Evolutionary conservation across 2,329 filamentous ascomycete species (phyloP), one percentile per base, ranked within the genome.

Genomic region (Penicillium sp.): DNA sequence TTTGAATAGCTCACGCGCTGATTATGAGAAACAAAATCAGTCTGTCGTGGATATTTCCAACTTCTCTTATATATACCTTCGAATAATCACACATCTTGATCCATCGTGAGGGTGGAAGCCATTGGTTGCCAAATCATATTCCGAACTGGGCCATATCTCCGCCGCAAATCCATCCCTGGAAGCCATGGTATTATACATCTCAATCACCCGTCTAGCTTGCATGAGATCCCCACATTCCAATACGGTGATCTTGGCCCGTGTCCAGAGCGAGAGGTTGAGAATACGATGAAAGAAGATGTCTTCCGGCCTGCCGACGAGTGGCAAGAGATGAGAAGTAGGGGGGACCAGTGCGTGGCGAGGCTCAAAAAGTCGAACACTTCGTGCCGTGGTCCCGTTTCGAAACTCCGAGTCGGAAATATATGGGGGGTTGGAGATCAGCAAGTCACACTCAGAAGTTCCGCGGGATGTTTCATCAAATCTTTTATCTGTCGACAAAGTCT

Each of bases 341-440:
- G 78, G 79, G 0, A 97, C 86, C 10, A 97, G 73, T 0, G 93
- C 93, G 9, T 86, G 67, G 48, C 72, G 78, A 3, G 93, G 93
- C 65, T 98, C 93, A 60, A 81, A 88, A 31, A 80, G 80, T 11
- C 88, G 79, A 19, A 96, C 91, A 9, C 86, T 91, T 17, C 81
- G 78, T 1, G 76, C 72, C 1, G 84, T 89, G 13, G 79, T 78
- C 26, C 66, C 74, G 26, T 73, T 53, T 4, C 45, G 65, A 56
- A 86, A 89, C 6, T 77, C 78, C 3, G 60, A 51, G 0, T 73
- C 69, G 2, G 89, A 94, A 35, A 97, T 83, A 62, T 97, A 97
- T 0, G 93, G 93, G 11, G 93, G 93, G 57, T 98, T 98, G 1
- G 86, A 86, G 23, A 93, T 78, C 1, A 98, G 66, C 3, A 97